Conservation (phyloP, 140 eudicot genomes). For the Flaveria floridana region DNA sequence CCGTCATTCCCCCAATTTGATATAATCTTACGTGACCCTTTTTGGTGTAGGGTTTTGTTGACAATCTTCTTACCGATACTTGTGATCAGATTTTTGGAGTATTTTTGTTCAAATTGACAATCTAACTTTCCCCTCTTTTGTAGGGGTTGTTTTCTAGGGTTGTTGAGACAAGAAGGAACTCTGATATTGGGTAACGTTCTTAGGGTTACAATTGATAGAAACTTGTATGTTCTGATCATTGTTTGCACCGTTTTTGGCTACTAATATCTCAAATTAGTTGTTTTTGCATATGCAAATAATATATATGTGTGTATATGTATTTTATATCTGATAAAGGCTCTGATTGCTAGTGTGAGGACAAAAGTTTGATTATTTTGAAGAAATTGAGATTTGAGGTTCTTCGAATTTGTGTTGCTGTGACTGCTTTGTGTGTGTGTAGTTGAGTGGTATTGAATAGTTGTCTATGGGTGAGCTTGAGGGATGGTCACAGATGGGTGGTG, state of each 20-base stretch:
- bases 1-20: neutral
- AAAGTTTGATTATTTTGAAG: neutral
- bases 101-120: slow-evolving; percentile 5
- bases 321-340: slow-evolving; percentile 15
- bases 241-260: neutral
- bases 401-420: slow-evolving; percentile 15
- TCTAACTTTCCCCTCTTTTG: slow-evolving; percentile 16
- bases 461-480: slow-evolving; percentile 88
- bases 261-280: neutral
- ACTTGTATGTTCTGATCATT: neutral
- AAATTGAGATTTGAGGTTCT: neutral
- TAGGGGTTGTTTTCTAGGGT: slow-evolving; percentile 24
- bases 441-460: slow-evolving; percentile 29
- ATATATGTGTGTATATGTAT: neutral
- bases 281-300: slow-evolving; percentile 14
- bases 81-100: slow-evolving; percentile 29
- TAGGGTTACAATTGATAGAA: slow-evolving; percentile 23
- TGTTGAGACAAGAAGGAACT: neutral
- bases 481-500: slow-evolving; percentile 55
- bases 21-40: slow-evolving; percentile 17
- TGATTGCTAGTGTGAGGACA: slow-evolving; percentile 28
- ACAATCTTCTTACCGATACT: slow-evolving; percentile 30
- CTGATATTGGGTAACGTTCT: slow-evolving; percentile 24
- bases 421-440: slow-evolving; percentile 5
- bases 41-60: slow-evolving; percentile 40